Percentiles rank a stretch among this genome's conserved stretches.
Conservation (phyloP, 1,139 yeast species). For the Candida tetrigidarum region DNA sequence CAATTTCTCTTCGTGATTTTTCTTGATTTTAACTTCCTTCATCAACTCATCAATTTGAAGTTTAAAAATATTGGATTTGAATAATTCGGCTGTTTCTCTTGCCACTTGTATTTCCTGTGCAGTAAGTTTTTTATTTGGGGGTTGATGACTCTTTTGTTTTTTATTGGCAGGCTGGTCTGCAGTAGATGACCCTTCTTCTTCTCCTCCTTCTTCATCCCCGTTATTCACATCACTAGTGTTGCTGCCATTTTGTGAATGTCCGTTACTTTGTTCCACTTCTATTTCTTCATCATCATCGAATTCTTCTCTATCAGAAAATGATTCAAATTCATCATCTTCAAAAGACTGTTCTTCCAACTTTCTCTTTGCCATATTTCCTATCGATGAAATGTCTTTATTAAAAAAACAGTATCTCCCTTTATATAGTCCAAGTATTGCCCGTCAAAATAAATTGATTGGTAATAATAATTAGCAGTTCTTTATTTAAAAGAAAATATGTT, state of each 20-base stretch:
- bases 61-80: slow-evolving; percentile 93
- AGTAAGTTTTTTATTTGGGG: slow-evolving; percentile 42
- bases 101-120: slow-evolving; percentile 92
- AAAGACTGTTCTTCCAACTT: slow-evolving; percentile 23
- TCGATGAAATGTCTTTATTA: not conserved
- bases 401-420: not conserved
- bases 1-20: slow-evolving; percentile 62
- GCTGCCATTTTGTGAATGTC: slow-evolving; percentile 16
- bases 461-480: not conserved
- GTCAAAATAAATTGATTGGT: slow-evolving; percentile 7
- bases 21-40: slow-evolving; percentile 77
- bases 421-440: not conserved
- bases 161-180: slow-evolving; percentile 30
- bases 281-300: slow-evolving; percentile 5
- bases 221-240: slow-evolving; percentile 12
- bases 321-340: slow-evolving; percentile 18
- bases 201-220: slow-evolving; percentile 19
- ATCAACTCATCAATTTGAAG: slow-evolving; percentile 90
- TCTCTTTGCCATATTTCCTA: slow-evolving; percentile 34
- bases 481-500: no score
- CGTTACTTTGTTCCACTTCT: slow-evolving; percentile 13
- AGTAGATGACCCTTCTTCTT: slow-evolving; percentile 17
- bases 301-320: slow-evolving; percentile 14
- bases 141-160: slow-evolving; percentile 28
- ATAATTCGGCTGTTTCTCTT: slow-evolving; percentile 90